phyloP scores from a whole-genome alignment of 345 rosid species.

The Xanthoceras sorbifolium region DNA sequence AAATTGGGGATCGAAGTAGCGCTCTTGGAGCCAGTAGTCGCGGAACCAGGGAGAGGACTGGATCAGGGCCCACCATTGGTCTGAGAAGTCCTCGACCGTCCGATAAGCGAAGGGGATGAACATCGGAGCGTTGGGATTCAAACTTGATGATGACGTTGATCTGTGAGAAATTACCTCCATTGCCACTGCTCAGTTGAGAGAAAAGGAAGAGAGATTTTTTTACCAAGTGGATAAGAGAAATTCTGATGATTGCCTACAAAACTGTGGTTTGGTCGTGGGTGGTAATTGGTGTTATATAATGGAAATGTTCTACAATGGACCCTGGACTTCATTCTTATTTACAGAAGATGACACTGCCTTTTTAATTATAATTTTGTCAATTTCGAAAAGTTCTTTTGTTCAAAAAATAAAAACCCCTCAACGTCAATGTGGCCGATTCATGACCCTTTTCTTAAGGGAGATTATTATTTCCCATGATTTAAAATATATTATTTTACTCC shows the following conservation, averaged over 20 bases:
- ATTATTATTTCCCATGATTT: too few relatives aligned
- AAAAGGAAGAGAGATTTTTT: background rate
- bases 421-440: too few relatives aligned
- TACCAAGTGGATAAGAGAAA: background rate
- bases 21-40: conserved; percentile 68
- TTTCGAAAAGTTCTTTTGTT: too few relatives aligned
- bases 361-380: background rate
- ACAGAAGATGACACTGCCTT: background rate
- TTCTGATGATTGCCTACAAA: too few relatives aligned
- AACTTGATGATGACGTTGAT: conserved; percentile 28
- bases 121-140: conserved; percentile 65
- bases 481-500: too few relatives aligned
- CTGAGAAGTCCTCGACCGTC: conserved; percentile 71
- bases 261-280: background rate
- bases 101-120: conserved; percentile 62
- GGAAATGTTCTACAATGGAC: background rate
- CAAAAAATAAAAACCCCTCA: too few relatives aligned
- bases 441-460: too few relatives aligned
- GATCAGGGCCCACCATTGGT: conserved; percentile 71
- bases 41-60: conserved; percentile 66
- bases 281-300: background rate
- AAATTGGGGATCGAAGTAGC: conserved; percentile 49
- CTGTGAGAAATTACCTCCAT: conserved; percentile 45
- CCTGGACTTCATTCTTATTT: background rate
- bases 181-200: background rate